phyloP scores from a whole-genome alignment of 768 basidiomycete species.

The Obba rivulosa region DNA sequence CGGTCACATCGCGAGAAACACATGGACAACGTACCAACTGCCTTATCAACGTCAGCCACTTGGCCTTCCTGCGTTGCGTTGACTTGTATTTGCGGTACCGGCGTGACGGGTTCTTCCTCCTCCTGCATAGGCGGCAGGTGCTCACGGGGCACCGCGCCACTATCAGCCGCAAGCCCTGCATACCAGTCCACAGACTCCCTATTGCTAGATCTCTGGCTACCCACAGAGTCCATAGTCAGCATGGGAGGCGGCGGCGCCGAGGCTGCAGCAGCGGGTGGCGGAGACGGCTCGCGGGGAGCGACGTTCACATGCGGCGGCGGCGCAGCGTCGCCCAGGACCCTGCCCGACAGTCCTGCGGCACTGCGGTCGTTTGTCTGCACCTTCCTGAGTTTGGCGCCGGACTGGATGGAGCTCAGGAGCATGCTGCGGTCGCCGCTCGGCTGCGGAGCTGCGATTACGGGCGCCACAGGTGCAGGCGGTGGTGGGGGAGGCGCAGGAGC shows the following conservation, averaged over 20 bases:
- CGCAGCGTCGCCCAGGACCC: conserved; percentile 68
- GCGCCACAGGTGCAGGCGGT: conserved; percentile 25
- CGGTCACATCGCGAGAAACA: not conserved
- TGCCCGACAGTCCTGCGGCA: conserved; percentile 61
- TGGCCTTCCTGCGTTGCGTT: conserved; percentile 40
- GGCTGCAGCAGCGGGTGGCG: conserved; percentile 26
- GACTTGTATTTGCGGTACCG: conserved; percentile 54
- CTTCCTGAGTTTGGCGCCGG: conserved; percentile 65
- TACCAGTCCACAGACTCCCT: conserved; percentile 92
- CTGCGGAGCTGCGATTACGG: conserved; percentile 24
- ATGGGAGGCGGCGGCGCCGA: conserved; percentile 23
- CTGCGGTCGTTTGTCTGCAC: conserved; percentile 83
- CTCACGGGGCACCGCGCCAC: conserved; percentile 29
- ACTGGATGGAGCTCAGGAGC: conserved; percentile 74
- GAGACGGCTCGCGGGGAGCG: conserved; percentile 38
- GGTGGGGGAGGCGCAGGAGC: conserved; percentile 26
- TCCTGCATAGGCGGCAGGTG: conserved; percentile 55
- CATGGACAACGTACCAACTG: conserved; percentile 40
- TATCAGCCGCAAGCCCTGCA: conserved; percentile 76
- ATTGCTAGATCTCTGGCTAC: conserved; percentile 35
- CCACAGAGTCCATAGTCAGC: conserved; percentile 11
- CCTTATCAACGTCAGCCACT: conserved; percentile 70
- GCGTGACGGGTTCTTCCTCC: conserved; percentile 44
- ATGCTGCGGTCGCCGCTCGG: conserved; percentile 53
- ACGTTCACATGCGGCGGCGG: conserved; percentile 66